Conservation (phyloP, 306 rosid species). For the Herpetospermum pedunculosum region DNA sequence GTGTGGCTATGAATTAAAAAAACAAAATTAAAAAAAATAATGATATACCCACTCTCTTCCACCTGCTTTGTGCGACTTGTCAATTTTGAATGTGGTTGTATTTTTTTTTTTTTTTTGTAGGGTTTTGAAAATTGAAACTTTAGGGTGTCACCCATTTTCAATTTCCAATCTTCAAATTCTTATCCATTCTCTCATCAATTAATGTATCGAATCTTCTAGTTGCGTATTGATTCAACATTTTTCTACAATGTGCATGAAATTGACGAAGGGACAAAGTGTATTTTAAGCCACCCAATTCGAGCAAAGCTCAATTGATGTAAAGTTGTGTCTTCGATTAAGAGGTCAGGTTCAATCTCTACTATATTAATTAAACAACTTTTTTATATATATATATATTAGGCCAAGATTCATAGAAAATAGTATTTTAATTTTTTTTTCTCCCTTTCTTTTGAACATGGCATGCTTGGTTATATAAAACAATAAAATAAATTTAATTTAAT, state of each 20-base stretch:
- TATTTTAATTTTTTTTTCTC: no score
- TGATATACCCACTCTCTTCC: neutral
- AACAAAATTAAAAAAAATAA: neutral
- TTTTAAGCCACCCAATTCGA: no score
- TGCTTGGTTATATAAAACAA: no score
- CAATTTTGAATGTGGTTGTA: neutral
- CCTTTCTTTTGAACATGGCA: no score
- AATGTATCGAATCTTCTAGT: neutral
- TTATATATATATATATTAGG: no score
- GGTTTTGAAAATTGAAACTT: neutral
- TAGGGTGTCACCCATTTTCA: neutral
- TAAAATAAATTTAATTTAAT: no score
- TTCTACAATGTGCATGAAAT: neutral
- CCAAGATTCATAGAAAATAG: no score
- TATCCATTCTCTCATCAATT: neutral
- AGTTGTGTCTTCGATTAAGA: no score
- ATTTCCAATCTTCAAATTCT: neutral
- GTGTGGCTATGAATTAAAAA: neutral
- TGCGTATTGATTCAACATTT: neutral
- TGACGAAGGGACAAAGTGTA: neutral
- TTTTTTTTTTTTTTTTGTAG: neutral
- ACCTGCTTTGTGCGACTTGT: neutral
- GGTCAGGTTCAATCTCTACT: no score
- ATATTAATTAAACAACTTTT: no score
- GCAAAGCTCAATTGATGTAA: no score